Base-by-base conservation (phyloP, 768 basidiomycete genomes). In the Suillus cothurnatus region DNA sequence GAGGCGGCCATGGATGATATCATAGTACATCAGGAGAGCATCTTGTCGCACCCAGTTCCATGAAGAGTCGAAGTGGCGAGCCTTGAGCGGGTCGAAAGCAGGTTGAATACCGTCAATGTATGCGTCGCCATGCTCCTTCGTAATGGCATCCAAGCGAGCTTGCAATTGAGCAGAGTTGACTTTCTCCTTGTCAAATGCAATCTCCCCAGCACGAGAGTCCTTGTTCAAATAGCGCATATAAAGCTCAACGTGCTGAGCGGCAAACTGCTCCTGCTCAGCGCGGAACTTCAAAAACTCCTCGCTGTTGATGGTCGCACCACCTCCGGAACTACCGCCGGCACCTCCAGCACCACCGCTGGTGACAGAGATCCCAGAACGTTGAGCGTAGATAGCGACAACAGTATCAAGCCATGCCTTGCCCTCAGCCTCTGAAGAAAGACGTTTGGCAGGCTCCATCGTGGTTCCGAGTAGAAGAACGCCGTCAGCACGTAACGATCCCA, bases 31-130 rank as follows among this genome's bases (percentile, higher is more conserved):
- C 66, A 94, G 81, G 32, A 99, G 83, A 19, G 95, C 94, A 67
- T 97, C 96, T 80, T 99, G 97, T 66, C 97, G 90, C 53, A 92
- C 97, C 97, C 97, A 99, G 75, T 99, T 99, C 97, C 97, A 99
- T 7, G 92, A 95, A 2, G 97, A 99, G 75, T 99, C 96, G 82
- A 99, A 99, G 74, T 91, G 95, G 55, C 97, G 93, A 15, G 96
- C 97, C 79, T 99, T 99, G 72, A 98, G 83, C 3, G 93, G 90
- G 73, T 97, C 94, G 78, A 99, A 99, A 64, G 87, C 84, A 12
- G 97, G 97, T 73, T 96, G 92, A 66, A 99, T 96, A 52, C 97
- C 97, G 38, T 96, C 91, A 66, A 99, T 82, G 78, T 99, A 99
- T 0, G 83, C 76, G 64, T 99, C 96, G 34, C 97, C 97, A 69